Evolutionary conservation across 208 protist species (phyloP).

Genomic region (Leishmania tropica): DNA sequence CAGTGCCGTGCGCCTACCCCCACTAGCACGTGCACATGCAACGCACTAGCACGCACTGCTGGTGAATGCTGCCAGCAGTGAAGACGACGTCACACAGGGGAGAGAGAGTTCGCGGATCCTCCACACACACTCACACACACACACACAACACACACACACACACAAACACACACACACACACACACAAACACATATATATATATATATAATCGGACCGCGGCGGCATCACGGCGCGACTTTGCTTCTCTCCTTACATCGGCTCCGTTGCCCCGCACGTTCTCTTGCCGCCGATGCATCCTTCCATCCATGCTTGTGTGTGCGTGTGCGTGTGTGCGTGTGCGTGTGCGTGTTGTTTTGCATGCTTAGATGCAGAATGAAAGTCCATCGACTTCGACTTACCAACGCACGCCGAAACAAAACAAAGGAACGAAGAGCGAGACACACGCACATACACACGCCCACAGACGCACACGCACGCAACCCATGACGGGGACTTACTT

Average conservation of each 20-base stretch:
- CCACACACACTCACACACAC: no score
- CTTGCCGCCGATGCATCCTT: not conserved
- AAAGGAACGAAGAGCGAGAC: not conserved
- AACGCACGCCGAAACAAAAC: not conserved
- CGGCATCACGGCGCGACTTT: not conserved
- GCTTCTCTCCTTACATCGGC: not conserved
- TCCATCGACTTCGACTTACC: not conserved
- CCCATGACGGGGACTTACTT: conserved; percentile 9
- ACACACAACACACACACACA: no score
- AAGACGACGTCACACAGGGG: not conserved
- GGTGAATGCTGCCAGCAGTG: not conserved
- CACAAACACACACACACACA: no score
- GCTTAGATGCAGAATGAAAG: not conserved
- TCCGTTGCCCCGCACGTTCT: not conserved
- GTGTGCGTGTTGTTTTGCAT: not conserved
- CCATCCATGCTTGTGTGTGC: not conserved
- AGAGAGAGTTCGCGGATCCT: not conserved
- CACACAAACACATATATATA: not conserved
- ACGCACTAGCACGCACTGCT: not conserved
- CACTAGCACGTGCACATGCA: not conserved
- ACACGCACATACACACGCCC: not conserved
- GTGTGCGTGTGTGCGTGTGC: not conserved
- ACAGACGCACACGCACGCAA: not conserved
- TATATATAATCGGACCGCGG: not conserved
- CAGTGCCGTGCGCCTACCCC: not conserved